A percentile compares a stretch with the other conserved stretches of the same genome.
These are phyloP conservation scores for Cupressus sempervirens DNA, from an alignment of 75 land plant genomes.

Conservation along the genomic window DNA sequence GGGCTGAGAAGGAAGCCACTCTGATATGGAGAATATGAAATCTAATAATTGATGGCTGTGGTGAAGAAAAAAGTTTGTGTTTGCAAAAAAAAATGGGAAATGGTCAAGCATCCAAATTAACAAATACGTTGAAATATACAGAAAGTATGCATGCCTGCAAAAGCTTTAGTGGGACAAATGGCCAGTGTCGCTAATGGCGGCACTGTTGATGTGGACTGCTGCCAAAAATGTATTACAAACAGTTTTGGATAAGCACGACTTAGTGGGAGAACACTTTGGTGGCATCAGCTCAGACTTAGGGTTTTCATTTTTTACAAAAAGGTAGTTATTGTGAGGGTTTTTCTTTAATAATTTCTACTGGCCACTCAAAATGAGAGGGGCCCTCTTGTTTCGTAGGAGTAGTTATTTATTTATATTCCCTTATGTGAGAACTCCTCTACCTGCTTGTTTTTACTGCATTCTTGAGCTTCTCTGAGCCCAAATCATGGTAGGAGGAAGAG, in stretches of 20 bases:
- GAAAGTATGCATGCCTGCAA: not conserved
- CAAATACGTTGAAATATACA: not conserved
- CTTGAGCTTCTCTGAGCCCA: not conserved
- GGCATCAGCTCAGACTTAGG: not conserved
- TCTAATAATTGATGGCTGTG: not conserved
- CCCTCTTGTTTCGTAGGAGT: not conserved
- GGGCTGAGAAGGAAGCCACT: not conserved
- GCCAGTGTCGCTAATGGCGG: not conserved
- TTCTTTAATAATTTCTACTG: not conserved
- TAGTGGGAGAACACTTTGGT: conserved; percentile 1
- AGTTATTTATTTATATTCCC: not conserved
- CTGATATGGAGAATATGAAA: not conserved
- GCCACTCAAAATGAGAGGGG: not conserved
- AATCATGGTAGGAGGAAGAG: not conserved
- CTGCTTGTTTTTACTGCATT: conserved; percentile 7
- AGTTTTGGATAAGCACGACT: conserved; percentile 1
- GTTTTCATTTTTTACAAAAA: not conserved
- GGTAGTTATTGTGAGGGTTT: not conserved
- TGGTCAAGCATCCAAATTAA: conserved; percentile 2
- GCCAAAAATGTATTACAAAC: not conserved
- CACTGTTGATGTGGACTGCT: conserved; percentile 10
- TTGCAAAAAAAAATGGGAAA: not conserved
- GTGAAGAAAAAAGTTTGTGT: not conserved
- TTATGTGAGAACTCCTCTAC: not conserved
- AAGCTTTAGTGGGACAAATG: conserved; percentile 2